Base-by-base conservation (phyloP, 306 rosid species). In the Rosa lucieae region DNA sequence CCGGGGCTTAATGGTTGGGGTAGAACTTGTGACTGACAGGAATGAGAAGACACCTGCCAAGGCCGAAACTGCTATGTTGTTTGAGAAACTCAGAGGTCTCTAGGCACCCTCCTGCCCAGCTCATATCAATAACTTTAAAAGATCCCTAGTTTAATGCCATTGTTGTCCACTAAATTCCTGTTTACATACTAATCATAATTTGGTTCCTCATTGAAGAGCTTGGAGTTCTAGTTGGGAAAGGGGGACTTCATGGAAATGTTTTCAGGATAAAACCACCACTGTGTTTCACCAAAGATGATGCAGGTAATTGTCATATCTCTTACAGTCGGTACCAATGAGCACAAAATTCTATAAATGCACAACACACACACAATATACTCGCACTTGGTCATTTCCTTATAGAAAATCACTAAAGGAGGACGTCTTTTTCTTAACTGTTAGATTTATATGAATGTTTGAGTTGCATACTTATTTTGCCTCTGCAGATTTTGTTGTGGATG, bases 401-500 rank as follows among this genome's bases (percentile, higher is more conserved):
- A 51, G 20, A 51, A 12, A 8, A 9, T 46, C 49, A 46, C 12
- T 46, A 46, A 46, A 13, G 55, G 55, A 13, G 55, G 18, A 12
- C 20, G 5, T 51, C 20, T 47, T 51, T 51, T 51, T 14, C 20
- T 13, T 51, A 46, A 46, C 49, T 51, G 5, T 1, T 20, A 8
- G 10, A 51, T 3, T 51, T 14, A 18, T n/a, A 58, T 20, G 12
- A n/a, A n/a, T 58, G 63, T 4, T 8, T 20, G 32, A n/a, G 29
- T 21, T 58, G 26, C 63, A 56, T n/a, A 58, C 32, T 58, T 58
- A 29, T 3, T 58, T 10, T n/a, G 13, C 23, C 44, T 83, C 26
- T 85, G 90, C 95, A 91, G 99, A 92, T 88, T 92, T 91, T 88
- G 86, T 94, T 63, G 98, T 89, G 69, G 97, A 94, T 84, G 97